Conservation (phyloP, 2,329 filamentous ascomycete species). For the Epichloe elymi region DNA sequence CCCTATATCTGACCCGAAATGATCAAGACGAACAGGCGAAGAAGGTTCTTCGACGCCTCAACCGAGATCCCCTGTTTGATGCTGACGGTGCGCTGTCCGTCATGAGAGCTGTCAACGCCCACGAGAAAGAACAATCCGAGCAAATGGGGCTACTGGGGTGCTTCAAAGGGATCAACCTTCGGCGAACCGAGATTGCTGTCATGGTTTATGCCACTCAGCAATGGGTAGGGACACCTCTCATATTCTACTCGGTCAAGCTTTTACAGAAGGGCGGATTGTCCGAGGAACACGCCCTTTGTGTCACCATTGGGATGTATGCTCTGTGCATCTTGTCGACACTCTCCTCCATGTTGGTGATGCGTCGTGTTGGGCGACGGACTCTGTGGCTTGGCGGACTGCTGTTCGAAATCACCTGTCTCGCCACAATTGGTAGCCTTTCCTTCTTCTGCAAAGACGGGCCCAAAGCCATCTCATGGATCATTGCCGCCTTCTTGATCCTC, state of each 20-base stretch:
- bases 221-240: constrained; percentile 37
- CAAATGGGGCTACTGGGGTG: not conserved
- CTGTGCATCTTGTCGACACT: constrained; percentile 32
- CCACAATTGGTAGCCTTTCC: not conserved
- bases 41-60: not conserved
- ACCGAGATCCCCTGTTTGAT: not conserved
- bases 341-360: constrained; percentile 28
- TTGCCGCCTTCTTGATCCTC: constrained; percentile 24
- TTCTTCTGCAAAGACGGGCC: not conserved
- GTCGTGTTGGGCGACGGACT: constrained; percentile 25
- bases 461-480: constrained; percentile 14
- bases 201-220: constrained; percentile 43
- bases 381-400: constrained; percentile 29
- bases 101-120: not conserved
- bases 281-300: constrained; percentile 27
- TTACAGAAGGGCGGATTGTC: constrained; percentile 36
- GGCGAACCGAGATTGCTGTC: constrained; percentile 25
- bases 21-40: not conserved
- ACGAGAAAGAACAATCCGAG: not conserved
- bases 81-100: not conserved
- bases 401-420: constrained; percentile 20
- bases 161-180: constrained; percentile 7
- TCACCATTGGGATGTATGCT: constrained; percentile 27
- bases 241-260: constrained; percentile 37
- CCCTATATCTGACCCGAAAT: not conserved